Conservation (phyloP, 176 grass and related monocot genomes). For the Elymus sibiricus region DNA sequence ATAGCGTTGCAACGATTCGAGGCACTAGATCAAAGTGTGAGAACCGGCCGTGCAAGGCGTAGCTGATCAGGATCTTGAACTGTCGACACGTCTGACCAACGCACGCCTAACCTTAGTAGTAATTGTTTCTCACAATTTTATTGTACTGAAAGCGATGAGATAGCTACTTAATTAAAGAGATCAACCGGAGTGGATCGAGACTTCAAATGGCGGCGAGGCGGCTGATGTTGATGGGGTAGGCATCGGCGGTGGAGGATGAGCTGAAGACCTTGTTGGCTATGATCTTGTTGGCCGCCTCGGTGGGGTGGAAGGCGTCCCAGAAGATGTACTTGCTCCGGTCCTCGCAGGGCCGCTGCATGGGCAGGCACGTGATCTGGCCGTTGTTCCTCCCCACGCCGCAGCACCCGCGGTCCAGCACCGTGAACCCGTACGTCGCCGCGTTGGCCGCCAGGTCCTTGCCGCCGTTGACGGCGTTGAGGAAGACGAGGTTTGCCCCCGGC, state of each 20-base stretch:
- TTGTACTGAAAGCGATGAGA: background rate
- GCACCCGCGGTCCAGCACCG: slow-evolving; percentile 70
- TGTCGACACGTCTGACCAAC: too few relatives aligned
- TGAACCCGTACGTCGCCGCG: slow-evolving; percentile 69
- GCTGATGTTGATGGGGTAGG: slow-evolving; percentile 63
- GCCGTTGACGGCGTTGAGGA: slow-evolving; percentile 52
- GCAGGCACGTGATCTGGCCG: slow-evolving; percentile 92
- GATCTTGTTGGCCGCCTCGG: slow-evolving; percentile 67
- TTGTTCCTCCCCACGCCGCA: slow-evolving; percentile 93
- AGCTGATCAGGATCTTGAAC: too few relatives aligned
- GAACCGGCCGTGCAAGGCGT: too few relatives aligned
- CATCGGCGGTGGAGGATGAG: slow-evolving; percentile 47
- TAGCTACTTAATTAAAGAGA: background rate
- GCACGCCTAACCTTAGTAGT: background rate
- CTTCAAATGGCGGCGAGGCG: slow-evolving; percentile 57
- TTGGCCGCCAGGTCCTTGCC: slow-evolving; percentile 49
- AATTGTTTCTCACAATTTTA: background rate
- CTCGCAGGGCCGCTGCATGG: slow-evolving; percentile 61
- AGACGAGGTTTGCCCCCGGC: slow-evolving; percentile 48
- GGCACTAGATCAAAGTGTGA: too few relatives aligned
- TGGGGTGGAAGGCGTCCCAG: slow-evolving; percentile 97
- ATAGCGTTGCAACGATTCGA: too few relatives aligned
- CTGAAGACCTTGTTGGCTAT: slow-evolving; percentile 68
- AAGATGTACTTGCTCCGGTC: slow-evolving; percentile 75
- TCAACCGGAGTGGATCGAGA: background rate